These are phyloP conservation scores for California macrophylla DNA, from an alignment of 441 rosid species.

Conservation along the genomic window DNA sequence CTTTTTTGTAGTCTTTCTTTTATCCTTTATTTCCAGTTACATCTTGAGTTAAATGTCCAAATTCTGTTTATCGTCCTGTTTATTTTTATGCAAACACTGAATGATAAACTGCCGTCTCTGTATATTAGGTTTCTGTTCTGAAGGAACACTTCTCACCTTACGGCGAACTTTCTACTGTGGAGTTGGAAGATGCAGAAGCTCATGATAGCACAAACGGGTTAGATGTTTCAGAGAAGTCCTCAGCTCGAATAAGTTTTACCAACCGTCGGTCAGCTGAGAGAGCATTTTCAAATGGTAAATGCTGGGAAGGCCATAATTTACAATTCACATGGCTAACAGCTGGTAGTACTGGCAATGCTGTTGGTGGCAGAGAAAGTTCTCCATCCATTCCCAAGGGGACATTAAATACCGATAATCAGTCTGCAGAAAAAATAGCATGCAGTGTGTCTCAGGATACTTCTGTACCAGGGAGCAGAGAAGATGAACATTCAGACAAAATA, in stretches of 20 bases:
- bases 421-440: constrained; percentile 22
- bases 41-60: neutral
- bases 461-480: constrained; percentile 31
- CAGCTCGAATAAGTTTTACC: constrained; percentile 47
- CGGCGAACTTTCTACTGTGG: constrained; percentile 65
- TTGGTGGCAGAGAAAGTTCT: constrained; percentile 25
- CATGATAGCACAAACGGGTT: constrained; percentile 24
- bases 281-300: constrained; percentile 71
- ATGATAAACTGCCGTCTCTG: constrained; percentile 11
- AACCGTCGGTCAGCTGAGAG: constrained; percentile 64
- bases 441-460: constrained; percentile 30
- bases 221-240: constrained; percentile 31
- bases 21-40: neutral
- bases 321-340: constrained; percentile 57
- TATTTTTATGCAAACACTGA: neutral
- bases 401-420: constrained; percentile 21
- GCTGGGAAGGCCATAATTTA: constrained; percentile 71
- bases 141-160: constrained; percentile 67
- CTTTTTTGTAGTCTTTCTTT: neutral
- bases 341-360: constrained; percentile 30
- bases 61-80: neutral
- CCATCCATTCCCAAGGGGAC: constrained; percentile 24
- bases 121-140: constrained; percentile 48
- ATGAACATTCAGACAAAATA: constrained; percentile 30
- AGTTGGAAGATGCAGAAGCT: constrained; percentile 48